Evolutionary conservation across 768 basidiomycete genomes (phyloP).

Genomic region (Mycena olivaceomarginata): DNA sequence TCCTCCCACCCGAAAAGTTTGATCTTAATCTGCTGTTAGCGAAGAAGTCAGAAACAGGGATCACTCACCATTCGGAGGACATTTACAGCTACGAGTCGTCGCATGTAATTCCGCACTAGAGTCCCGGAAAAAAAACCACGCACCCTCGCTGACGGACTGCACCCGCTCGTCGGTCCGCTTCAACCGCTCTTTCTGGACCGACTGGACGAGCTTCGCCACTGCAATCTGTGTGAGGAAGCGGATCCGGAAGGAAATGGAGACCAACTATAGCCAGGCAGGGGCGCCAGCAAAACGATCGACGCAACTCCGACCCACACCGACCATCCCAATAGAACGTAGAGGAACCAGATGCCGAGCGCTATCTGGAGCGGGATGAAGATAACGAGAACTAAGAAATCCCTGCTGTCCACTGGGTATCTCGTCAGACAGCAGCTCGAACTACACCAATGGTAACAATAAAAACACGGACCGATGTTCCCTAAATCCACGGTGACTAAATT

Average conservation of each 20-base stretch:
- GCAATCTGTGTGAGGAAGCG: not conserved
- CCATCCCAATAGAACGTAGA: conserved; percentile 55
- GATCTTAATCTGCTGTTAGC: conserved; percentile 16
- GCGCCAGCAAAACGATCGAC: conserved; percentile 58
- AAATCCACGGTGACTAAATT: conserved; percentile 83
- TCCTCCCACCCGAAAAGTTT: conserved; percentile 80
- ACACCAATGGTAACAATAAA: not conserved
- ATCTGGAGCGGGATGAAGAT: conserved; percentile 49
- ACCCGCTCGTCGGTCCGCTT: conserved; percentile 77
- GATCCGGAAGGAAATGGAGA: not conserved
- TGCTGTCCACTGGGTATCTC: conserved; percentile 21
- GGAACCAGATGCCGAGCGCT: conserved; percentile 62
- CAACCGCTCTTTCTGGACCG: conserved; percentile 69
- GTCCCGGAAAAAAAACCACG: conserved; percentile 46
- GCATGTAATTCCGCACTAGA: not conserved
- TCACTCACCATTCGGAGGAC: conserved; percentile 79
- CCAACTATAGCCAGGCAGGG: conserved; percentile 72
- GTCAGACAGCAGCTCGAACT: not conserved
- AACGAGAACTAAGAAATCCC: conserved; percentile 34
- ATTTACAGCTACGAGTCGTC: conserved; percentile 64
- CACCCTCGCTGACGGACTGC: conserved; percentile 77
- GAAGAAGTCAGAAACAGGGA: not conserved
- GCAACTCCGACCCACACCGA: conserved; percentile 36
- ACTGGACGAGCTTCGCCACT: conserved; percentile 39
- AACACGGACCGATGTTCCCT: conserved; percentile 18